A percentile compares a stretch with the other conserved stretches of the same genome.
Conservation (phyloP, 192 early-diverging fungal genomes). For the Coemansia sp. region DNA sequence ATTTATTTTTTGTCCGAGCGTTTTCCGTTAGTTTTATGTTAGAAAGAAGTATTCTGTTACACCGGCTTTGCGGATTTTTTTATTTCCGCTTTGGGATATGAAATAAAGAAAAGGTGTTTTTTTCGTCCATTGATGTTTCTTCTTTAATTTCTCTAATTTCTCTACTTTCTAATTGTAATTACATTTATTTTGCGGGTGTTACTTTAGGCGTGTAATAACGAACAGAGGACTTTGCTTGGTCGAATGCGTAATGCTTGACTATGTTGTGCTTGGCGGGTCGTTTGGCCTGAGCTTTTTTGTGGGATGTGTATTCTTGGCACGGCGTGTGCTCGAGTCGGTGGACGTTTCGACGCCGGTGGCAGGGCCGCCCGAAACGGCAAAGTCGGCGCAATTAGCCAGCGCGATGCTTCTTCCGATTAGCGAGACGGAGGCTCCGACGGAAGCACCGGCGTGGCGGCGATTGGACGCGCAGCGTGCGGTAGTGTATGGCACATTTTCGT, state of each 20-base stretch:
- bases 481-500: constrained; percentile 72
- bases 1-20: background rate
- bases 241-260: constrained; percentile 44
- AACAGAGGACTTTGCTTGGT: background rate
- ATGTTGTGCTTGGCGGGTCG: constrained; percentile 59
- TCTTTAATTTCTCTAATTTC: constrained; percentile 1
- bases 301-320: constrained; percentile 69
- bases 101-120: background rate
- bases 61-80: background rate
- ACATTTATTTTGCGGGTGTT: background rate
- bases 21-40: background rate
- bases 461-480: constrained; percentile 53
- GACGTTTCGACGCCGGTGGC: constrained; percentile 52
- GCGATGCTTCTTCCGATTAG: constrained; percentile 31
- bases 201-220: background rate
- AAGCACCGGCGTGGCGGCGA: constrained; percentile 26
- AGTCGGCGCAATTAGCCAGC: constrained; percentile 32
- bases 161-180: background rate
- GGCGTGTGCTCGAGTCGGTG: constrained; percentile 69
- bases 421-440: background rate
- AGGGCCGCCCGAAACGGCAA: constrained; percentile 30
- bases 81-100: background rate
- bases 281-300: constrained; percentile 69
- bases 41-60: background rate
- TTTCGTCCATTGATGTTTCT: background rate